These are phyloP conservation scores for Penicillium canariense DNA, from an alignment of 495 filamentous ascomycete species.

Conservation along the genomic window DNA sequence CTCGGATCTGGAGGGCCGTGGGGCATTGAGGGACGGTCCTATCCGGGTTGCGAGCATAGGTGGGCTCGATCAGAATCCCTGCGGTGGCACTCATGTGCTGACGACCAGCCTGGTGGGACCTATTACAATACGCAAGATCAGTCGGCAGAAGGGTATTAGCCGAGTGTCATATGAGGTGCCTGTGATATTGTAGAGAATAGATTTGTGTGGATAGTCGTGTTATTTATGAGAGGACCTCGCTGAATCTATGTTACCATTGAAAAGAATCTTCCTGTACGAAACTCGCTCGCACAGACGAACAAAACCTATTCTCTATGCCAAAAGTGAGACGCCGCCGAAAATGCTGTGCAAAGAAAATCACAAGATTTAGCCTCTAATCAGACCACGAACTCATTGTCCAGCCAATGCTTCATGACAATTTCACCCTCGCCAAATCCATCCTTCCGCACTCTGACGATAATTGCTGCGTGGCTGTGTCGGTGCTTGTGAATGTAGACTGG, in stretches of 20 bases:
- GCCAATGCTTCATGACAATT: conserved; percentile 79
- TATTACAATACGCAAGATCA: conserved; percentile 59
- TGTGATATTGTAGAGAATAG: neutral
- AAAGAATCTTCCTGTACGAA: neutral
- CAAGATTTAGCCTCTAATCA: conserved; percentile 24
- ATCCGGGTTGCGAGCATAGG: conserved; percentile 52
- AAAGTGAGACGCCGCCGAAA: neutral
- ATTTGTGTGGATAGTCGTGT: neutral
- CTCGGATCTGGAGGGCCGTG: conserved; percentile 43
- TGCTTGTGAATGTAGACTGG: conserved; percentile 82
- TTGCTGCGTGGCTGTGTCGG: conserved; percentile 82
- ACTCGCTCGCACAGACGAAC: neutral
- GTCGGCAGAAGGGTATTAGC: conserved; percentile 55
- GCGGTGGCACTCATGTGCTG: conserved; percentile 63
- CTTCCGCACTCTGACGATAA: conserved; percentile 71
- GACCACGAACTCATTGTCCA: conserved; percentile 68
- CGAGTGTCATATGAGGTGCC: conserved; percentile 53
- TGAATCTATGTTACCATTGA: neutral
- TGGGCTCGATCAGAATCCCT: conserved; percentile 59
- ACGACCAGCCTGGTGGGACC: conserved; percentile 50
- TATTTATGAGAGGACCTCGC: neutral
- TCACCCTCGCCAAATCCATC: conserved; percentile 69
- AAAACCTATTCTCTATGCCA: neutral
- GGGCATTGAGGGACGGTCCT: conserved; percentile 36
- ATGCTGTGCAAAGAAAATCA: neutral